A percentile compares a stretch with the other conserved stretches of the same genome.
Conservation (phyloP, 306 rosid genomes). For the Sophora flavescens region DNA sequence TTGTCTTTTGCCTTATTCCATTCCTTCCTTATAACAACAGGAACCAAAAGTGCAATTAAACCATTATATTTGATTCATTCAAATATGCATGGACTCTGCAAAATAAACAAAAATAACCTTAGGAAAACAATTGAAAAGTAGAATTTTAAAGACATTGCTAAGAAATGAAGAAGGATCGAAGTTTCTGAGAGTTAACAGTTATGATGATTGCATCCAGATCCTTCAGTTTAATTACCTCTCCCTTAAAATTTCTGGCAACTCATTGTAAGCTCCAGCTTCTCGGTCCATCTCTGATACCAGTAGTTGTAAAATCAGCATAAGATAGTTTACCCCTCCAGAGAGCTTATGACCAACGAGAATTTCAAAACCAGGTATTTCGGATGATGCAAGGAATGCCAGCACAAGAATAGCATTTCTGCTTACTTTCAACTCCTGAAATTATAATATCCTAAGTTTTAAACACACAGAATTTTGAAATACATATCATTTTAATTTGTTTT, state of each 20-base stretch:
- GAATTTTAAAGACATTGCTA: not conserved
- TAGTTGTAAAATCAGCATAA: conserved; percentile 74
- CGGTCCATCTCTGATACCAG: conserved; percentile 64
- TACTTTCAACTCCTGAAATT: conserved; percentile 76
- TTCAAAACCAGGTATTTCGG: conserved; percentile 86
- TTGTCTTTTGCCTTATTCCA: no score
- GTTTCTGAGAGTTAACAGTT: conserved; percentile 20
- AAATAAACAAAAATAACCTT: conserved; percentile 3
- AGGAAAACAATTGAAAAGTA: not conserved
- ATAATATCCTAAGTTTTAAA: conserved; percentile 39
- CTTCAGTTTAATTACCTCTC: conserved; percentile 71
- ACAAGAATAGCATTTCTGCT: conserved; percentile 68
- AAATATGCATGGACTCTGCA: conserved; percentile 3
- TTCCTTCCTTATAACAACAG: no score
- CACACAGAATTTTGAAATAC: not conserved
- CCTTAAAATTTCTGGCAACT: conserved; percentile 56
- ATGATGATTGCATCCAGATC: conserved; percentile 7
- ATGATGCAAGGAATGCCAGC: conserved; percentile 88
- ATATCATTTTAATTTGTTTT: conserved; percentile 5
- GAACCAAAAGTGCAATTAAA: no score
- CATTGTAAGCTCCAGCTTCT: conserved; percentile 54
- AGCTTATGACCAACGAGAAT: conserved; percentile 65
- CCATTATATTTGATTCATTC: not conserved
- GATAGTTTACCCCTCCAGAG: conserved; percentile 61
- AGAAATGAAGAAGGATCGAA: not conserved